Conservation (phyloP, 2,329 filamentous ascomycete genomes). For the Didymella glomerata region DNA sequence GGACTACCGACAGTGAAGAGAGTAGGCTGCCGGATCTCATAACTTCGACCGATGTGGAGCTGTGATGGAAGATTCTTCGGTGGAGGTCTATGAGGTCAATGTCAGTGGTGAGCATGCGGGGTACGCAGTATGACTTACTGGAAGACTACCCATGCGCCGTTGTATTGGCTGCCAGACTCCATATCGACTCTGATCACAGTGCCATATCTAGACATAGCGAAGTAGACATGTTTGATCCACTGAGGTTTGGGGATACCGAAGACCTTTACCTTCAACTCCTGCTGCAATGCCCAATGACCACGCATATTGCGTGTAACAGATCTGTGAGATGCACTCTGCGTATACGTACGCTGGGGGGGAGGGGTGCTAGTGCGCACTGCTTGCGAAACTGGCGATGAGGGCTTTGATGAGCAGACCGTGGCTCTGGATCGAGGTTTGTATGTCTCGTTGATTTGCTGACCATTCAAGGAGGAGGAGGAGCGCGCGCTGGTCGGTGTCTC, state of each 20-base stretch:
- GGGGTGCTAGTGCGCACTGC: not conserved
- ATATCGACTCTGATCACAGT: constrained; percentile 45
- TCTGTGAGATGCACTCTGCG: constrained; percentile 5
- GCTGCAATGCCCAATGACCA: constrained; percentile 29
- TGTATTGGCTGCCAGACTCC: constrained; percentile 11
- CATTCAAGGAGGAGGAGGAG: constrained; percentile 23
- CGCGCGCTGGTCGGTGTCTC: constrained; percentile 15
- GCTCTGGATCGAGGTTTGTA: constrained; percentile 17
- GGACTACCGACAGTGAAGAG: constrained; percentile 32
- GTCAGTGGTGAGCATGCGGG: constrained; percentile 1
- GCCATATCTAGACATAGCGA: constrained; percentile 35
- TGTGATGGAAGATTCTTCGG: constrained; percentile 19
- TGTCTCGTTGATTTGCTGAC: constrained; percentile 28
- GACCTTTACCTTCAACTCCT: constrained; percentile 37
- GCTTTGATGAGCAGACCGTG: not conserved
- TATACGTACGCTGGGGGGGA: not conserved
- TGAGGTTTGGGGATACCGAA: constrained; percentile 25
- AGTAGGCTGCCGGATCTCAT: constrained; percentile 14
- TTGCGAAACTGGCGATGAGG: not conserved
- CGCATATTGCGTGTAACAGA: constrained; percentile 8
- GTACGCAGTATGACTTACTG: constrained; percentile 25
- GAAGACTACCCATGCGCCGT: constrained; percentile 36
- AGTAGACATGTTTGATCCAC: constrained; percentile 35
- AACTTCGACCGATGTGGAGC: constrained; percentile 19
- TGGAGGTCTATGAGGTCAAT: constrained; percentile 24